A percentile compares a stretch with the other conserved stretches of the same genome.
Conservation (phyloP, 2,329 filamentous ascomycete species). For the Xylariaceae sp. region DNA sequence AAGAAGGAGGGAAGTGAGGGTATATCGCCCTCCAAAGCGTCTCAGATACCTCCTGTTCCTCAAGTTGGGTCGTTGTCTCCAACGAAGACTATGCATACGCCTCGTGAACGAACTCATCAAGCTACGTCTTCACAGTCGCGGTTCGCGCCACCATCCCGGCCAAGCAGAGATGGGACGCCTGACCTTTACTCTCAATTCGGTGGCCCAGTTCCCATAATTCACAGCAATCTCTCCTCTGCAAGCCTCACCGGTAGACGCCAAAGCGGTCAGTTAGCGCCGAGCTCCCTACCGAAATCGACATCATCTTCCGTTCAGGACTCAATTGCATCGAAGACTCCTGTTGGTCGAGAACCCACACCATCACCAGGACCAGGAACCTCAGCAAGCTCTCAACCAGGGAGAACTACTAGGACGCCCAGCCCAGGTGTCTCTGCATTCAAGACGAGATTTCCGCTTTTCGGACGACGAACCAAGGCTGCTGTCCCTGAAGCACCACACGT, state of each 20-base stretch:
- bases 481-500: slow-evolving; percentile 50
- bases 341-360: slow-evolving; percentile 42
- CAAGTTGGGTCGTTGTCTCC: slow-evolving; percentile 39
- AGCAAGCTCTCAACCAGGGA: slow-evolving; percentile 25
- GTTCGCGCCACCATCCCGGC: slow-evolving; percentile 57
- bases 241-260: slow-evolving; percentile 52
- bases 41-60: slow-evolving; percentile 35
- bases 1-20: slow-evolving; percentile 42
- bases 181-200: slow-evolving; percentile 61
- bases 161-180: slow-evolving; percentile 70
- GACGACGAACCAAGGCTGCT: slow-evolving; percentile 69
- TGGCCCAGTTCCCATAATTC: slow-evolving; percentile 58
- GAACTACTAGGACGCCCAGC: slow-evolving; percentile 51
- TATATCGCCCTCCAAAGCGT: slow-evolving; percentile 44
- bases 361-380: slow-evolving; percentile 30
- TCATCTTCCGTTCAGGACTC: slow-evolving; percentile 39
- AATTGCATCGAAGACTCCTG: slow-evolving; percentile 32
- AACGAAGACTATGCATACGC: slow-evolving; percentile 35
- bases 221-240: slow-evolving; percentile 59
- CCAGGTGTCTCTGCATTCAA: slow-evolving; percentile 61
- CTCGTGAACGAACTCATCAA: slow-evolving; percentile 32
- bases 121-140: slow-evolving; percentile 38
- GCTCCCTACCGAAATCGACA: slow-evolving; percentile 39
- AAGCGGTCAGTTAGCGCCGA: slow-evolving; percentile 42
- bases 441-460: slow-evolving; percentile 77